phyloP scores from a whole-genome alignment of 169 alveolate species.

The Eimeria acervulina region DNA sequence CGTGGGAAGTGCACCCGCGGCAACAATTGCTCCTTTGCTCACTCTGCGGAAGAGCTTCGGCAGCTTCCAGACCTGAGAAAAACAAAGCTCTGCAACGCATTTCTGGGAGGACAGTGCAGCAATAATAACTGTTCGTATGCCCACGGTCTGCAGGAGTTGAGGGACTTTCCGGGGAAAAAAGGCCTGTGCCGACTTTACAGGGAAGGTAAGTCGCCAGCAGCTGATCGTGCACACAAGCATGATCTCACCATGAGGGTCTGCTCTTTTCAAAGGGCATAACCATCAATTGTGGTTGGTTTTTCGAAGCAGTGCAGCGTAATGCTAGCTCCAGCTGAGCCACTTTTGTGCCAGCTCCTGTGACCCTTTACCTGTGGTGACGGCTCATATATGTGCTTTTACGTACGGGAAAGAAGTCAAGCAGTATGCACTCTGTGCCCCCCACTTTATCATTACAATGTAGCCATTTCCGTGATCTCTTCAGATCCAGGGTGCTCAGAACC shows the following conservation, averaged over 20 bases:
- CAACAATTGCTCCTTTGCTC: slow-evolving; percentile 83
- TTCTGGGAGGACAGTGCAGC: slow-evolving; percentile 75
- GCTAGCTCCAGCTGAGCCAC: not conserved
- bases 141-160: slow-evolving; percentile 84
- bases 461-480: not conserved
- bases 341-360: not conserved
- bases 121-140: slow-evolving; percentile 81
- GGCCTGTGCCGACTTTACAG: slow-evolving; percentile 75
- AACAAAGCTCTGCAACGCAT: slow-evolving; percentile 81
- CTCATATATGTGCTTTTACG: not conserved
- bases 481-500: not conserved
- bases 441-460: not conserved
- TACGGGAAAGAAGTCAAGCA: not conserved
- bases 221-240: not conserved
- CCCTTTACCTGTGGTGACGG: not conserved
- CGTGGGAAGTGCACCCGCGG: slow-evolving; percentile 84
- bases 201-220: slow-evolving; percentile 62
- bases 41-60: slow-evolving; percentile 82
- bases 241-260: not conserved
- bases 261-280: not conserved
- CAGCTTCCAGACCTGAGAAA: slow-evolving; percentile 81
- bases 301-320: not conserved
- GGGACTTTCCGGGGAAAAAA: slow-evolving; percentile 82
- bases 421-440: not conserved
- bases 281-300: not conserved